Evolutionary conservation across 2,329 filamentous ascomycete species (phyloP), one percentile per base, ranked within the genome.

Genomic region (Rhinocladiella similis): DNA sequence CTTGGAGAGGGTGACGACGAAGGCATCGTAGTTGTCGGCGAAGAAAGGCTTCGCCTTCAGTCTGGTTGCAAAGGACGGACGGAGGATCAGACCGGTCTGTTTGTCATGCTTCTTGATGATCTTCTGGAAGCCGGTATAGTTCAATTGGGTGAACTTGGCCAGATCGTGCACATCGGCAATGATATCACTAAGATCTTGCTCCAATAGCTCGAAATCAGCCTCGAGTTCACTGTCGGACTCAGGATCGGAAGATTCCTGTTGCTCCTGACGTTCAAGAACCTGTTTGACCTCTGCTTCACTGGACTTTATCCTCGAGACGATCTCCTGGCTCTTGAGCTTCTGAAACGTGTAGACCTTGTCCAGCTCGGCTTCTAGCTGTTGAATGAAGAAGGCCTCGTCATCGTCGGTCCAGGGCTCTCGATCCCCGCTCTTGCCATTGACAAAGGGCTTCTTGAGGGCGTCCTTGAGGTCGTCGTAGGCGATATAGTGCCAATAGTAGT

Each of bases 41-140:
- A 96, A 99, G 75, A 99, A 99, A 0, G 94, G 93, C 73, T 96
- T 97, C 45, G 91, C 90, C 75, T 95, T 96, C 69, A 99, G 84
- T 56, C 93, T 86, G 41, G 92, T 88, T 56, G 95, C 93, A 73
- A 99, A 99, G n/a, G 95, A 91, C 29, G 94, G 94, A 67, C 89
- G 92, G 33, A 99, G 84, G 69, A 94, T 86, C 91, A 93, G 96
- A 59, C 86, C 83, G 0, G 94, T 99, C 80, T 89, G 82, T 90
- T 99, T 99, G 89, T 97, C 94, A 73, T 99, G 94, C 81, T 99
- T 99, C 82, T 99, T 99, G 75, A 99, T 96, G 63, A 99, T 99
- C 81, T 99, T 99, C 79, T 97, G 95, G 72, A 99, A 99, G 4
- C 94, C 94, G 0, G 93, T 97, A 71, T 99, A 99, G 76, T 99